phyloP scores from a whole-genome alignment of 768 basidiomycete species.

The Polyporus arcularius region DNA sequence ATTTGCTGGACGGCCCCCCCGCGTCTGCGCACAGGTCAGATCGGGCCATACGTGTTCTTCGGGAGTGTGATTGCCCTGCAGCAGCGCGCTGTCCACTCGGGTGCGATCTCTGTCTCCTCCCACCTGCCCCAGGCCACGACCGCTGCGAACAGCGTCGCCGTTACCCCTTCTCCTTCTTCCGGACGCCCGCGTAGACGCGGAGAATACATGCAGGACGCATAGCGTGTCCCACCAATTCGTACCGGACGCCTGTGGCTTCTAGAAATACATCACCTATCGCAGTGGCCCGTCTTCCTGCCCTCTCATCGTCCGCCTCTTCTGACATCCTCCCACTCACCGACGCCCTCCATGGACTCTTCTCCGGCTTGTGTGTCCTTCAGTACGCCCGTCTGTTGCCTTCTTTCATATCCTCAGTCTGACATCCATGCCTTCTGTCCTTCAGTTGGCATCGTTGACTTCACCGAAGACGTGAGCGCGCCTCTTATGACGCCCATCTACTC shows the following conservation, averaged over 20 bases:
- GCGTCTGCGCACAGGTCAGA: too few species aligned
- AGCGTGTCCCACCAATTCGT: slow-evolving; percentile 8
- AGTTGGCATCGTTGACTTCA: slow-evolving; percentile 85
- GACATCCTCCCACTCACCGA: slow-evolving; percentile 1
- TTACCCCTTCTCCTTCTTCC: background rate
- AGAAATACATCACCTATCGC: slow-evolving; percentile 24
- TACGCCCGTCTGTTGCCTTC: slow-evolving; percentile 39
- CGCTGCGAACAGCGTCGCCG: background rate
- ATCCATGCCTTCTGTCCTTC: slow-evolving; percentile 13
- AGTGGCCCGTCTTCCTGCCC: slow-evolving; percentile 4
- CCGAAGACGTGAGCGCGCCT: slow-evolving; percentile 55
- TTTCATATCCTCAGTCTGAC: slow-evolving; percentile 4
- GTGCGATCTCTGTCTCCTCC: background rate
- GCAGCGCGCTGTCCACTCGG: background rate
- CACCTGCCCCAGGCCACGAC: background rate
- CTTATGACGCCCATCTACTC: slow-evolving; percentile 6
- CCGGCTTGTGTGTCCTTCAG: slow-evolving; percentile 76
- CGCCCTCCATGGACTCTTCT: slow-evolving; percentile 26
- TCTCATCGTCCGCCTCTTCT: slow-evolving; percentile 7
- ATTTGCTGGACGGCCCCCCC: too few species aligned
- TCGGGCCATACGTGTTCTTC: too few species aligned
- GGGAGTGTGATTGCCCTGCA: background rate
- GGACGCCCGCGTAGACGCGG: slow-evolving; percentile 19
- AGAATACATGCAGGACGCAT: slow-evolving; percentile 1
- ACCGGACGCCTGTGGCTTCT: slow-evolving; percentile 22